Percentiles rank a stretch among this genome's conserved stretches.
These are phyloP conservation scores for Leccinellum rugosiceps DNA, from an alignment of 768 basidiomycete genomes.

Conservation along the genomic window DNA sequence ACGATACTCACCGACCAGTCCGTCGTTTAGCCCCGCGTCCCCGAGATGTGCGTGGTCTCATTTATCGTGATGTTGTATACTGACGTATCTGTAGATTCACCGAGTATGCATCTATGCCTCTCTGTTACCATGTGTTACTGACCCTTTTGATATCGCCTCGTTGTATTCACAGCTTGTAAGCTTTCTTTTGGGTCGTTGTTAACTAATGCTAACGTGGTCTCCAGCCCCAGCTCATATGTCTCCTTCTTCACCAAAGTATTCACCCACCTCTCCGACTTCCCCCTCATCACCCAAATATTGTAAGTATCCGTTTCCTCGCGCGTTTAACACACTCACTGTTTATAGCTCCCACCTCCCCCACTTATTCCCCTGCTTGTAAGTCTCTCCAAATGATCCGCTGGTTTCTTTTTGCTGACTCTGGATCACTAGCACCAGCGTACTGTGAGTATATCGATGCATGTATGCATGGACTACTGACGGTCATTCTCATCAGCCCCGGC, in stretches of 20 bases:
- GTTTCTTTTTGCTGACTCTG: conserved; percentile 4
- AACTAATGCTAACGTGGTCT: conserved; percentile 8
- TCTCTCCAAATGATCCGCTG: conserved; percentile 13
- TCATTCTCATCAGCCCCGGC: conserved; percentile 56
- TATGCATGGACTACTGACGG: conserved; percentile 6
- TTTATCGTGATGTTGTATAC: neutral
- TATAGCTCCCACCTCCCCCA: conserved; percentile 79
- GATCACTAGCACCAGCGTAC: conserved; percentile 65
- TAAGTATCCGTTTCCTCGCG: conserved; percentile 36
- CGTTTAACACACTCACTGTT: conserved; percentile 9
- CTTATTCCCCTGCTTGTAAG: conserved; percentile 87
- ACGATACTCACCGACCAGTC: conserved; percentile 84
- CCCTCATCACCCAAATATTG: conserved; percentile 93
- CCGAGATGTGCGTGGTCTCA: conserved; percentile 65
- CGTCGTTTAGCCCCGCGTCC: conserved; percentile 92
- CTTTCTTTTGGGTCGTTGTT: conserved; percentile 12
- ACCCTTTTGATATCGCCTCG: conserved; percentile 4
- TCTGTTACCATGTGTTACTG: conserved; percentile 21
- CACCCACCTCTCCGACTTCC: conserved; percentile 89
- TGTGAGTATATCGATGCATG: conserved; percentile 46
- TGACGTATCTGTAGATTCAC: conserved; percentile 55
- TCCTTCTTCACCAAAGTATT: conserved; percentile 89
- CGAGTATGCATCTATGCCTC: conserved; percentile 52
- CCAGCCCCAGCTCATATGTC: conserved; percentile 79
- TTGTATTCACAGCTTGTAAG: conserved; percentile 56